These are phyloP conservation scores for Priceomyces melissophilus DNA, from an alignment of 805 yeast species.

Conservation along the genomic window DNA sequence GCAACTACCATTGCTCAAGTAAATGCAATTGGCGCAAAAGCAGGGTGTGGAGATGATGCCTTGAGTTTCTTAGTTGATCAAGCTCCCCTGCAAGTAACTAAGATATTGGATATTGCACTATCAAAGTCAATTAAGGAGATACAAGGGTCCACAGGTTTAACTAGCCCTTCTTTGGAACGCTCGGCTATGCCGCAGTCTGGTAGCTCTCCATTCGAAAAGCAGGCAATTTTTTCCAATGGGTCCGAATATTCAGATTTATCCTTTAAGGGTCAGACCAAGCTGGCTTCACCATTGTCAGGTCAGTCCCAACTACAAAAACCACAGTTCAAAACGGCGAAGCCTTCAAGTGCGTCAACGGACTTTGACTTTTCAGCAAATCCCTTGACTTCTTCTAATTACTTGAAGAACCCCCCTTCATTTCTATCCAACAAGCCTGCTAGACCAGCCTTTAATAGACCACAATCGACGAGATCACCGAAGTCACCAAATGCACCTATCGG, in stretches of 20 bases:
- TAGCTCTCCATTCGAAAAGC: neutral
- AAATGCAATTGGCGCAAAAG: slow-evolving; percentile 81
- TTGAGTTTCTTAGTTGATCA: slow-evolving; percentile 73
- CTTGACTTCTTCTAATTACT: slow-evolving; percentile 30
- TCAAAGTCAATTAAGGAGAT: slow-evolving; percentile 65
- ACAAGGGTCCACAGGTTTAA: slow-evolving; percentile 18
- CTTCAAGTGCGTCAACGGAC: slow-evolving; percentile 20
- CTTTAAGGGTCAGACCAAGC: too few species aligned
- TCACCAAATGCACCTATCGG: neutral
- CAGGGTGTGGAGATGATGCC: slow-evolving; percentile 77
- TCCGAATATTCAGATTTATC: too few species aligned
- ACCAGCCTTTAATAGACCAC: neutral
- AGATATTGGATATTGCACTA: slow-evolving; percentile 74
- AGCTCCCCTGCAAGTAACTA: slow-evolving; percentile 77
- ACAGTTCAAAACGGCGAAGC: slow-evolving; percentile 20
- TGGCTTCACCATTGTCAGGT: too few species aligned
- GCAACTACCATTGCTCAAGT: slow-evolving; percentile 93
- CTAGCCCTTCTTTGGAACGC: too few species aligned
- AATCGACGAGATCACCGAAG: neutral
- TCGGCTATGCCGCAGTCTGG: too few species aligned
- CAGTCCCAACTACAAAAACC: slow-evolving; percentile 16
- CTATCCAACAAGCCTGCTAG: slow-evolving; percentile 29
- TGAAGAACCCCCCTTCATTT: slow-evolving; percentile 37
- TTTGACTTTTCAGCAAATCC: slow-evolving; percentile 23
- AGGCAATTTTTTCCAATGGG: too few species aligned